Evolutionary conservation across 495 filamentous ascomycete species (phyloP).

Genomic region (Daldinia loculata): DNA sequence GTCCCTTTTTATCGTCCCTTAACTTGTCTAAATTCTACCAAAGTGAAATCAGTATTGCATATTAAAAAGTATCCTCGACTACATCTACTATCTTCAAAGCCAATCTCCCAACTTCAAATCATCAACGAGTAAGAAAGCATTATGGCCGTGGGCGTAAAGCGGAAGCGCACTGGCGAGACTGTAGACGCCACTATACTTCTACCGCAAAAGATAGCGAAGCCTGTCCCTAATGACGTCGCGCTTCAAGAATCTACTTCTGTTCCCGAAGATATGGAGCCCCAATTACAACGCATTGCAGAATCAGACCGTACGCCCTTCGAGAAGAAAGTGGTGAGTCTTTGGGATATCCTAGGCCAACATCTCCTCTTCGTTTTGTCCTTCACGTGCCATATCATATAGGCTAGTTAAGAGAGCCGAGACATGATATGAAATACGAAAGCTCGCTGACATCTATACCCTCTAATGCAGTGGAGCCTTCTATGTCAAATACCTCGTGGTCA

Average conservation of each 20-base stretch:
- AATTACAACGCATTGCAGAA: conserved; percentile 47
- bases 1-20: too few species aligned
- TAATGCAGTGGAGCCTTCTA: conserved; percentile 63
- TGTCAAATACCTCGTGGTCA: conserved; percentile 73
- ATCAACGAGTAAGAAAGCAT: background rate
- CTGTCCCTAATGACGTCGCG: conserved; percentile 1
- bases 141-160: conserved; percentile 39
- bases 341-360: background rate
- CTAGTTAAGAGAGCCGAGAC: background rate
- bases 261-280: conserved; percentile 43
- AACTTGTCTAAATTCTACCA: background rate
- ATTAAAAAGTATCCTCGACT: background rate
- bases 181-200: background rate
- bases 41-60: background rate
- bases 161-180: conserved; percentile 30
- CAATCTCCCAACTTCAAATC: background rate
- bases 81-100: background rate
- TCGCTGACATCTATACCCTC: background rate
- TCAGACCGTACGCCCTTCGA: conserved; percentile 62
- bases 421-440: background rate
- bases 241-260: conserved; percentile 11
- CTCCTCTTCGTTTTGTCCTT: background rate
- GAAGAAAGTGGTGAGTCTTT: conserved; percentile 57
- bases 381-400: background rate
- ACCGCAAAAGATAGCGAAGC: conserved; percentile 6